Conservation (phyloP, 306 rosid genomes). For the Heteromeles arbutifolia region DNA sequence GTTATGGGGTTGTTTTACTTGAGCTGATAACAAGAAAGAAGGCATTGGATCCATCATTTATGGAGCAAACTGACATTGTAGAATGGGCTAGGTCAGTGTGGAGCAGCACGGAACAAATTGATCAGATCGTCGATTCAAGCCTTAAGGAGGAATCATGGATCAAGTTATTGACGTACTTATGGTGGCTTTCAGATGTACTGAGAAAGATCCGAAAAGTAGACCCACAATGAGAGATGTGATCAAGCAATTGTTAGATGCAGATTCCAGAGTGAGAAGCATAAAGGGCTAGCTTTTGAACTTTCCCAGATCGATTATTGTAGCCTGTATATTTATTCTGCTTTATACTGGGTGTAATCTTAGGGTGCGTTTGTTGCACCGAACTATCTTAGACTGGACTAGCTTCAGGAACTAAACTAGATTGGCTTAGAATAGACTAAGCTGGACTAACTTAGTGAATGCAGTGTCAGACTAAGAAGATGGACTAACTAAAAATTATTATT, state of each 20-base stretch:
- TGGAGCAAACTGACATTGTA: conserved; percentile 36
- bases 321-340: not conserved
- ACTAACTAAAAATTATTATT: too few species aligned
- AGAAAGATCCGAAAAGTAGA: conserved; percentile 48
- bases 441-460: too few species aligned
- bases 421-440: too few species aligned
- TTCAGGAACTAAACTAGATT: too few species aligned
- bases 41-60: conserved; percentile 43
- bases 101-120: conserved; percentile 37
- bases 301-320: not conserved
- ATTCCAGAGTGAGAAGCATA: not conserved
- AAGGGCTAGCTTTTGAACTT: not conserved
- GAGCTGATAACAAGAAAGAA: conserved; percentile 69
- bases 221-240: conserved; percentile 58
- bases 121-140: conserved; percentile 45
- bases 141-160: conserved; percentile 42
- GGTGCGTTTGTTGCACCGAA: too few species aligned
- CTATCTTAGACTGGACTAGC: too few species aligned
- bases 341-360: not conserved
- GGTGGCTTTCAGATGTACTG: conserved; percentile 58
- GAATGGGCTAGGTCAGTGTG: conserved; percentile 51
- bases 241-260: conserved; percentile 32
- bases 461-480: too few species aligned
- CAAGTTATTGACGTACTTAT: conserved; percentile 38
- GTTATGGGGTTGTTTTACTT: conserved; percentile 73